Conservation (phyloP, 2,329 filamentous ascomycete genomes). For the Dryadomyces sulphureus region DNA sequence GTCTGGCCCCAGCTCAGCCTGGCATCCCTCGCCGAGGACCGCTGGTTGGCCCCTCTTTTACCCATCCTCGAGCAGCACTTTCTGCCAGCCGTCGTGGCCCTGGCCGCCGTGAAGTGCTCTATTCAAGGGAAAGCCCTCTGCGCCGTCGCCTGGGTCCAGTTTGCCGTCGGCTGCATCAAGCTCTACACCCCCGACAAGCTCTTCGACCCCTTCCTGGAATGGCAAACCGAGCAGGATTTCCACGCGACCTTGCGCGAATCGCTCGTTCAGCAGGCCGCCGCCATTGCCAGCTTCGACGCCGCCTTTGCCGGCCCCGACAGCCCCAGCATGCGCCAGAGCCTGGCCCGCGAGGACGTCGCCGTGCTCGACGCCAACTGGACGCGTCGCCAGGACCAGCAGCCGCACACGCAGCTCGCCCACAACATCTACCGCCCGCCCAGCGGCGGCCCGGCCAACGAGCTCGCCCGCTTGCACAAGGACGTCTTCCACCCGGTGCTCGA, state of each 20-base stretch:
- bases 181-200: constrained; percentile 76
- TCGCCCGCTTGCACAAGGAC: constrained; percentile 62
- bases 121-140: constrained; percentile 18
- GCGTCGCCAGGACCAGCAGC: background rate
- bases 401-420: background rate
- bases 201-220: constrained; percentile 63
- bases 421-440: constrained; percentile 9
- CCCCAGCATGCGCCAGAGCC: constrained; percentile 45
- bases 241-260: constrained; percentile 37
- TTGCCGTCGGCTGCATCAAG: constrained; percentile 58
- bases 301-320: constrained; percentile 52
- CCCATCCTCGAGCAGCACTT: constrained; percentile 27
- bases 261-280: constrained; percentile 41
- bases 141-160: constrained; percentile 57
- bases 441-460: constrained; percentile 13
- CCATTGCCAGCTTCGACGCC: constrained; percentile 50
- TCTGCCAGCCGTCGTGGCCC: constrained; percentile 28
- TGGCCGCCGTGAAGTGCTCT: constrained; percentile 21
- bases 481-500: constrained; percentile 70
- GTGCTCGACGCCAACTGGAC: constrained; percentile 2
- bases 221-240: constrained; percentile 49
- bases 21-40: background rate
- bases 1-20: constrained; percentile 4
- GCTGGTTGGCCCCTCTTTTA: constrained; percentile 13
- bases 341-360: constrained; percentile 46